phyloP scores from a whole-genome alignment of 768 basidiomycete genomes.

The Amanita exitialis region DNA sequence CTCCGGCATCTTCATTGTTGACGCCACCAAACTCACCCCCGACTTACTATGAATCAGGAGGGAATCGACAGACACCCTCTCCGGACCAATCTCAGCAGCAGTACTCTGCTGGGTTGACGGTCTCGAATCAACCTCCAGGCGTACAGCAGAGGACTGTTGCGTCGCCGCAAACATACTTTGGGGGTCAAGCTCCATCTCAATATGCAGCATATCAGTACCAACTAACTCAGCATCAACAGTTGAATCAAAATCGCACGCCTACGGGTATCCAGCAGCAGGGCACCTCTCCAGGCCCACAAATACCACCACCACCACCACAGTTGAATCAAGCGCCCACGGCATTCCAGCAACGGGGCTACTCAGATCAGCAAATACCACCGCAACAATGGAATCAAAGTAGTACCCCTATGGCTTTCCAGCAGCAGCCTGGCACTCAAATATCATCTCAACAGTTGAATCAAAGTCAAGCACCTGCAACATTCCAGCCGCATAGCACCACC shows the following conservation, averaged over 20 bases:
- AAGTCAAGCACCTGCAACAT: not conserved
- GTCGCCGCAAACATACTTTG: not conserved
- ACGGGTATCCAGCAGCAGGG: not conserved
- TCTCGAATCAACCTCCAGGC: not conserved
- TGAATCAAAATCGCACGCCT: not conserved
- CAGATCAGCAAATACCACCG: no score
- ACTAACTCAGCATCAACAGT: not conserved
- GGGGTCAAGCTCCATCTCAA: not conserved
- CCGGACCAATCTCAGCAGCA: not conserved
- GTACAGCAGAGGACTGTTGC: not conserved
- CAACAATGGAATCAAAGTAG: no score
- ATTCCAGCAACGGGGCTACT: no score
- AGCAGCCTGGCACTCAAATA: no score
- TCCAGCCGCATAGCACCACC: not conserved
- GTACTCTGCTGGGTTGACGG: not conserved
- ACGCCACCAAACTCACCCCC: conserved; percentile 6
- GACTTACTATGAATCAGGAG: conserved; percentile 7
- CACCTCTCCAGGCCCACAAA: not conserved
- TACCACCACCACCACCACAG: no score
- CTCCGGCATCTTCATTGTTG: conserved; percentile 10
- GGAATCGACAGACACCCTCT: not conserved
- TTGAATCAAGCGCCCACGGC: no score
- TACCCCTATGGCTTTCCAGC: not conserved
- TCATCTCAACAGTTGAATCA: no score
- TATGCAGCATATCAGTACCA: not conserved